A percentile compares a stretch with the other conserved stretches of the same genome.
Evolutionary conservation across 768 basidiomycete genomes (phyloP).

Genomic region (Boletales sp.): DNA sequence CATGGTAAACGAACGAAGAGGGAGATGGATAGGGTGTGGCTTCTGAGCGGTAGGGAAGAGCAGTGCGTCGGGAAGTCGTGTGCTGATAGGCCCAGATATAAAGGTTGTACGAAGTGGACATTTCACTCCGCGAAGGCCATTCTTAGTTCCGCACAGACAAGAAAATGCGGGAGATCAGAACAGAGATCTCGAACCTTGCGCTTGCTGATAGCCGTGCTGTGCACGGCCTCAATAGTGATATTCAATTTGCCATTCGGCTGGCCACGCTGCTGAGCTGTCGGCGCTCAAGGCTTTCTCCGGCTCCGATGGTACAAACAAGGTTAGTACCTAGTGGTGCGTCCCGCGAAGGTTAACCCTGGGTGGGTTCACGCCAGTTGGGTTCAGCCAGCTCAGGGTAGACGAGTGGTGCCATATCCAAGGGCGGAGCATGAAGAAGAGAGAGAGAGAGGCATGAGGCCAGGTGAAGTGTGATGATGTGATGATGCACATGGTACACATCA

Average conservation of each 20-base stretch:
- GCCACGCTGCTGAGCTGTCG: constrained; percentile 27
- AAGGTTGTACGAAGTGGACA: constrained; percentile 19
- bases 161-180: constrained; percentile 14
- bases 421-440: neutral
- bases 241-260: constrained; percentile 23
- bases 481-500: no score
- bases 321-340: constrained; percentile 1
- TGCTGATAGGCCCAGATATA: constrained; percentile 24
- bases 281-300: constrained; percentile 28
- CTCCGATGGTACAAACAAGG: constrained; percentile 13
- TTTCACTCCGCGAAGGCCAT: constrained; percentile 24
- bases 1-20: constrained; percentile 19
- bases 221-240: constrained; percentile 24
- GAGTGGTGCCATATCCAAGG: neutral
- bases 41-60: constrained; percentile 8
- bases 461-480: no score
- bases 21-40: constrained; percentile 4
- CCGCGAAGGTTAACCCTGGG: constrained; percentile 25
- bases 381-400: no score
- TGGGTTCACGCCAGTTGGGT: no score
- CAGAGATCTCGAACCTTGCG: constrained; percentile 24
- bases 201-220: constrained; percentile 32
- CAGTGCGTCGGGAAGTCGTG: constrained; percentile 8
- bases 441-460: neutral
- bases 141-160: constrained; percentile 15